Evolutionary conservation across 495 filamentous ascomycete species (phyloP).

Genomic region (Penicillium cosmopolitanum): DNA sequence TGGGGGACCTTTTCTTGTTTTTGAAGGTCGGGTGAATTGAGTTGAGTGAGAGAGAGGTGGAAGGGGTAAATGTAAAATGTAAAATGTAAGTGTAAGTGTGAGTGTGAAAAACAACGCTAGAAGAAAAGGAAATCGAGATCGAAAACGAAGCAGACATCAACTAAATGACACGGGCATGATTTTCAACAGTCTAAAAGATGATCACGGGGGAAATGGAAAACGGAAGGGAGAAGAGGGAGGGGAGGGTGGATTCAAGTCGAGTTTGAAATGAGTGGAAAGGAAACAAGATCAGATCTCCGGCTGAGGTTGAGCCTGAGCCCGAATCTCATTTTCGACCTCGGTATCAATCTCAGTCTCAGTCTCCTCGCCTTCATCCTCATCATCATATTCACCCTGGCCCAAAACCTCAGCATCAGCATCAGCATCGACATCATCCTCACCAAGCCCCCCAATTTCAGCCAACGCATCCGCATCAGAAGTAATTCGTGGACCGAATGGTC

Average conservation of each 20-base stretch:
- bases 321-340: not conserved
- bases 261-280: not conserved
- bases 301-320: not conserved
- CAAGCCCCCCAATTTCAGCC: conserved; percentile 1
- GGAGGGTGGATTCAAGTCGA: not conserved
- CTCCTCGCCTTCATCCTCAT: not conserved
- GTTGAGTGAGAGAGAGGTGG: no score
- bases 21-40: no score
- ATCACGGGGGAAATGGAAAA: not conserved
- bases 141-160: conserved; percentile 14
- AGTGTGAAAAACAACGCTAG: conserved; percentile 1
- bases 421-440: not conserved
- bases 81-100: no score
- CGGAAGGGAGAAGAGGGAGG: not conserved
- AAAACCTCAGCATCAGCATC: not conserved
- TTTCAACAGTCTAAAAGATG: not conserved
- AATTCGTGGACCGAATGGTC: conserved; percentile 46
- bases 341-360: not conserved
- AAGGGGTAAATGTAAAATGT: no score
- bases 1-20: not conserved
- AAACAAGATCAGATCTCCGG: not conserved
- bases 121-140: not conserved
- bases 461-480: conserved; percentile 16
- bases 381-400: conserved; percentile 1
- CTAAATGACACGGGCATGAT: conserved; percentile 7